Evolutionary conservation across 805 yeast genomes (phyloP).

Genomic region (Lipomyces sp.): DNA sequence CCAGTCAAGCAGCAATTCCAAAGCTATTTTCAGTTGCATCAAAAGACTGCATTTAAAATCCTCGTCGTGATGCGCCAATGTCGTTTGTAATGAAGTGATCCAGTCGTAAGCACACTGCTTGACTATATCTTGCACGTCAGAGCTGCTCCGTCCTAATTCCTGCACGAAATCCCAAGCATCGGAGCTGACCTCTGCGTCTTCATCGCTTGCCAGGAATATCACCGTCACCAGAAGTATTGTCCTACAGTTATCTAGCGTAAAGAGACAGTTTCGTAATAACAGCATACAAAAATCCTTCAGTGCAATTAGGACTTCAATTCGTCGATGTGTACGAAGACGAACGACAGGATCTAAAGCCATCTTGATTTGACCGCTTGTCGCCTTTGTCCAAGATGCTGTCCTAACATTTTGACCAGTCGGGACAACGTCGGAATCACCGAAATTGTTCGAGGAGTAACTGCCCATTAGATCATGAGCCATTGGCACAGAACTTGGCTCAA

Average conservation of each 20-base stretch:
- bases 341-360: slow-evolving; percentile 44
- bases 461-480: slow-evolving; percentile 28
- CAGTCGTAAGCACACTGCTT: slow-evolving; percentile 32
- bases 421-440: not conserved
- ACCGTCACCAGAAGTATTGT: slow-evolving; percentile 41
- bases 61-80: slow-evolving; percentile 33
- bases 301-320: slow-evolving; percentile 38
- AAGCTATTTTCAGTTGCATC: slow-evolving; percentile 7
- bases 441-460: not conserved
- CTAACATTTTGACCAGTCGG: slow-evolving; percentile 32
- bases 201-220: slow-evolving; percentile 29
- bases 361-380: slow-evolving; percentile 50
- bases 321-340: slow-evolving; percentile 34
- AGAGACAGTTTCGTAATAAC: slow-evolving; percentile 38
- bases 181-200: slow-evolving; percentile 10
- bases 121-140: slow-evolving; percentile 20
- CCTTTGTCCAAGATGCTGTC: slow-evolving; percentile 53
- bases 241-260: slow-evolving; percentile 40
- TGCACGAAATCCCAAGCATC: slow-evolving; percentile 6
- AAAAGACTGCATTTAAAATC: slow-evolving; percentile 1
- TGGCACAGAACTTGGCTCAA: slow-evolving; percentile 6
- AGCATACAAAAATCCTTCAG: slow-evolving; percentile 37
- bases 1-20: slow-evolving; percentile 20
- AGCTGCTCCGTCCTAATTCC: slow-evolving; percentile 10
- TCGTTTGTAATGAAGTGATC: slow-evolving; percentile 34